Conservation (phyloP, 352 stramenopile species). For the Phytophthora kernoviae region DNA sequence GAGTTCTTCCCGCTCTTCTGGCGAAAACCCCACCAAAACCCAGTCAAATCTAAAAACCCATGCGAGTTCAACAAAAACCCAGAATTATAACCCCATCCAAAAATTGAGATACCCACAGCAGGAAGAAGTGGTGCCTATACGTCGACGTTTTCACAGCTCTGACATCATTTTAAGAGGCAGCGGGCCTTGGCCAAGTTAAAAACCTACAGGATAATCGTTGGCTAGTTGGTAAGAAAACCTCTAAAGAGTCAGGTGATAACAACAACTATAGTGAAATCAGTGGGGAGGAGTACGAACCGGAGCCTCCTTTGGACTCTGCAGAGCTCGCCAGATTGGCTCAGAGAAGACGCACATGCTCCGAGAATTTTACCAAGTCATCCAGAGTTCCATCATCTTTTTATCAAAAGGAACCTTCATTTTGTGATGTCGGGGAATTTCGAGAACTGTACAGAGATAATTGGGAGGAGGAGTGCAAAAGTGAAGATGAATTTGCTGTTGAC, state of each 20-base stretch:
- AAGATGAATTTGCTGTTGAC: slow-evolving; percentile 17
- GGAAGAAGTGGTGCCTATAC: slow-evolving; percentile 26
- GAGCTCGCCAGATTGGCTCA: slow-evolving; percentile 22
- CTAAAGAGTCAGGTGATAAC: slow-evolving; percentile 2
- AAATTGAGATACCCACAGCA: slow-evolving; percentile 13
- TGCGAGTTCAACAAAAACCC: background rate
- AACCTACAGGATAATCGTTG: slow-evolving; percentile 17
- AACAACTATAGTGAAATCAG: slow-evolving; percentile 13
- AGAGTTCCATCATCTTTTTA: slow-evolving; percentile 29
- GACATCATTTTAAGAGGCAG: slow-evolving; percentile 49
- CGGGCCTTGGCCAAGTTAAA: slow-evolving; percentile 16
- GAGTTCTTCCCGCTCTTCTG: slow-evolving; percentile 16
- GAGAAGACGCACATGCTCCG: slow-evolving; percentile 37
- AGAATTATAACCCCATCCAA: background rate
- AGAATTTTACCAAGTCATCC: slow-evolving; percentile 45
- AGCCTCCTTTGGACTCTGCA: slow-evolving; percentile 26
- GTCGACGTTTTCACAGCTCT: slow-evolving; percentile 64
- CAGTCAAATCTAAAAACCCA: background rate
- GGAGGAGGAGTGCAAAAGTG: slow-evolving; percentile 35
- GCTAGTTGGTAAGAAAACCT: slow-evolving; percentile 14
- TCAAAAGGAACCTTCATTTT: slow-evolving; percentile 16
- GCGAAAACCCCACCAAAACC: slow-evolving; percentile 12
- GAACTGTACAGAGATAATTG: slow-evolving; percentile 10
- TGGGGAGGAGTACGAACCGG: slow-evolving; percentile 25
- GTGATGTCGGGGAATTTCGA: slow-evolving; percentile 6